A percentile compares a stretch with the other conserved stretches of the same genome.
Evolutionary conservation across 2,329 filamentous ascomycete species (phyloP).

Genomic region (Beauveria asiatica): DNA sequence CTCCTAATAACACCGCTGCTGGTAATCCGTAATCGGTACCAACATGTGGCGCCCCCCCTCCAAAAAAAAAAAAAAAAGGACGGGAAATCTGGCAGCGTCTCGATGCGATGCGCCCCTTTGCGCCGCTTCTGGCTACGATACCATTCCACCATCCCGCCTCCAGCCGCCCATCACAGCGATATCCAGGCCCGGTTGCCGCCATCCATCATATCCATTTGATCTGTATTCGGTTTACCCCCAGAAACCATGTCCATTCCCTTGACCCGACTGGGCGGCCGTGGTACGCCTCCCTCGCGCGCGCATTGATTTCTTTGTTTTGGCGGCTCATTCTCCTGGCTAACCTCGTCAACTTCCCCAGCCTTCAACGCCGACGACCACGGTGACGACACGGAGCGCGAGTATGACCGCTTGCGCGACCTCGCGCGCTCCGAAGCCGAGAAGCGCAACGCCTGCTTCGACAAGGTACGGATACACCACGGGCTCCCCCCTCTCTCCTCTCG

Average conservation of each 20-base stretch:
- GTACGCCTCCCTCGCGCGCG: conserved; percentile 24
- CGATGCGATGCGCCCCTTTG: no score
- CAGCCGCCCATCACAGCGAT: neutral
- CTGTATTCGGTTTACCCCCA: no score
- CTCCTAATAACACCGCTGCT: no score
- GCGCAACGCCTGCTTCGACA: conserved; percentile 68
- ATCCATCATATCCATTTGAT: neutral
- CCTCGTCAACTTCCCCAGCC: conserved; percentile 38
- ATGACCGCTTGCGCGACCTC: conserved; percentile 79
- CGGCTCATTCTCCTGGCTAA: neutral
- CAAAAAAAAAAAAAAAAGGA: no score
- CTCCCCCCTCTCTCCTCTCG: no score
- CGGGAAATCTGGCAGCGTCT: no score
- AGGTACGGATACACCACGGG: conserved; percentile 37
- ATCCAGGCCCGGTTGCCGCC: neutral
- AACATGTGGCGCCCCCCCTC: no score
- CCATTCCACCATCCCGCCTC: no score
- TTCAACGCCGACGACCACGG: conserved; percentile 62
- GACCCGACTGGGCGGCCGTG: conserved; percentile 36
- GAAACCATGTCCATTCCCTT: conserved; percentile 32
- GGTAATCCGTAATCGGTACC: no score
- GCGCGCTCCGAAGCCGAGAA: conserved; percentile 75
- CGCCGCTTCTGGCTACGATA: no score
- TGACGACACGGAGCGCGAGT: conserved; percentile 69
- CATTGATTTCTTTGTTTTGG: neutral